Evolutionary conservation across 2,329 filamentous ascomycete species (phyloP), one percentile per base, ranked within the genome.

Genomic region (Lecanicillium sp.): DNA sequence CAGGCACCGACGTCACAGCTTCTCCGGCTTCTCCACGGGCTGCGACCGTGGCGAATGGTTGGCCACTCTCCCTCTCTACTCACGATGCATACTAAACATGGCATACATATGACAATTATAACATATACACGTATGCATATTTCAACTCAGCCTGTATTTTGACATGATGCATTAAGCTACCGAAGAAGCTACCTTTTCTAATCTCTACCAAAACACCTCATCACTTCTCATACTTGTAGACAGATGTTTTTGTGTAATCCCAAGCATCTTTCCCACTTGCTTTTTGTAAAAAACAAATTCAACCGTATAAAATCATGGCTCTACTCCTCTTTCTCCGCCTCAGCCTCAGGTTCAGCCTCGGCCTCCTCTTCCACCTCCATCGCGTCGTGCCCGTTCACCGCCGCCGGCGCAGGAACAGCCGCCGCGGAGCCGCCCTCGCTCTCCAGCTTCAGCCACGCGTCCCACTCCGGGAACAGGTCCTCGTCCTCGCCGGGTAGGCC

Each of bases 381-480:
- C 11, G 42, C 59, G 49, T 56, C 55, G 37, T 55, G 54, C 23
- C 35, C 47, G 15, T 48, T 56, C 41, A 50, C 43, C 11, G 29
- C 32, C 6, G 27, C 37, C 3, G 37, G 21, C 15, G 20, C 30
- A 21, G 21, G 15, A 20, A 14, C 20, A 23, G 42, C 39, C 12
- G 19, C 17, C 33, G 29, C 63, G 51, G 68, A 62, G 3, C 73
- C 74, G 3, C 86, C 86, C 58, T 90, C 83, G 51, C 77, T 79
- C 71, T 97, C 93, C 53, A 95, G 64, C 60, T 78, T 77, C 57
- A 97, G 63, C 73, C 88, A 96, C 66, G 93, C 86, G 4, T 95
- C 87, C 93, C 93, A 98, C 60, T 96, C 89, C 0, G 91, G 91
- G 70, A 98, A 98, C 57, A 98, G 77, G 3, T 95, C 90, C 33